These are phyloP conservation scores for Phytophthora meadii DNA, from an alignment of 352 stramenopile species.

Conservation along the genomic window DNA sequence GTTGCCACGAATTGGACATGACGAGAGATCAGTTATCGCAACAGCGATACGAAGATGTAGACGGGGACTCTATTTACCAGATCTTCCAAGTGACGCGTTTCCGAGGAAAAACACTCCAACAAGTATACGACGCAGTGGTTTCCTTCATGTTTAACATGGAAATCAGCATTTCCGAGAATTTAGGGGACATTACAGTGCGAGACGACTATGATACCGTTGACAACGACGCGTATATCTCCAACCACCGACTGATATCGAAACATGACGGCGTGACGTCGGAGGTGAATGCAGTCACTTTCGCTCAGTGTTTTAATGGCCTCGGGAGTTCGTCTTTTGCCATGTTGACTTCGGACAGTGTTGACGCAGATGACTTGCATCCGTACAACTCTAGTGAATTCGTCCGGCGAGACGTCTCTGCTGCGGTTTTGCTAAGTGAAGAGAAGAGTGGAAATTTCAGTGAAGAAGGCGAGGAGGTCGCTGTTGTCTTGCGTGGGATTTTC, in stretches of 20 bases:
- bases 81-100: conserved; percentile 45
- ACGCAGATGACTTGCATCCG: conserved; percentile 46
- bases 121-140: conserved; percentile 50
- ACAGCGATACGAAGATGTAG: conserved; percentile 2
- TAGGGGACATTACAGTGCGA: conserved; percentile 45
- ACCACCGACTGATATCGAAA: conserved; percentile 43
- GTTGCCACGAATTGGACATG: conserved; percentile 36
- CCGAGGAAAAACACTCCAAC: conserved; percentile 32
- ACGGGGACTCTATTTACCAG: conserved; percentile 25
- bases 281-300: conserved; percentile 1
- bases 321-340: conserved; percentile 18
- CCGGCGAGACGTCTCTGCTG: conserved; percentile 41
- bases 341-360: conserved; percentile 35
- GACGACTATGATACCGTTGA: conserved; percentile 39
- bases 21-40: conserved; percentile 28
- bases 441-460: conserved; percentile 5
- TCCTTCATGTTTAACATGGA: conserved; percentile 52
- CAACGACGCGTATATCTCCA: conserved; percentile 29
- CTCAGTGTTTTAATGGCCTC: conserved; percentile 27
- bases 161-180: conserved; percentile 46
- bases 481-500: conserved; percentile 14
- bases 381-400: conserved; percentile 32
- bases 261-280: conserved; percentile 2
- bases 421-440: conserved; percentile 23
- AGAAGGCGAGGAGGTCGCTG: conserved; percentile 7